Base-by-base conservation (phyloP, 1,284 basidiomycete species). In the Ustilago vetiveriae region DNA sequence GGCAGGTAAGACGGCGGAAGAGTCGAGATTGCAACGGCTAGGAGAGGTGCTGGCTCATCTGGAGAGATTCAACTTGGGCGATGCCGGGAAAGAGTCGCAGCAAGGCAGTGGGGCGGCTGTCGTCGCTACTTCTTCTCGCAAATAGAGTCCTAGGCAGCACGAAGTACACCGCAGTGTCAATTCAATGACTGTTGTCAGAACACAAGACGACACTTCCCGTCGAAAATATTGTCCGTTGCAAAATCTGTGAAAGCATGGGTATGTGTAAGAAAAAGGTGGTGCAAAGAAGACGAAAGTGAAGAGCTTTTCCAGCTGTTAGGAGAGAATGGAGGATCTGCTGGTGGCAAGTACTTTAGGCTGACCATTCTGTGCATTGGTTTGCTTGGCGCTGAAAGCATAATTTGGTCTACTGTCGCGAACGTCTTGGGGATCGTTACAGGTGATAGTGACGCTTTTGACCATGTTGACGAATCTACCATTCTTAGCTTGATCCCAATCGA, bases 401-500 rank as follows among this genome's bases (percentile, higher is more conserved):
- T 64, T 65, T 10, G 60, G 60, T 23, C 37, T 56, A 8, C 24
- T 33, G 19, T 57, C 38, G 7, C 41, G 46, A 0, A 70, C 67
- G 8, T 70, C 60, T 0, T 50, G 52, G 11, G 68, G 68, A 27
- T 71, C 68, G 35, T 45, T 45, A 27, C 69, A 72, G 24, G 27
- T 50, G 56, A 72, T 64, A 1, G 38, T 47, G 26, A 72, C 40
- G 22, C 22, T 26, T 29, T 68, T 72, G 48, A 72, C 44, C 46
- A 59, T 58, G 23, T 63, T 68, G 17, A 54, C 52, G 26, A 72
- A 72, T 22, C 50, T 39, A 4, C 47, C 64, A 8, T 72, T 64
- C 7, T 39, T 13, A 0, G 65, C 56, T 16, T 72, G 52, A 35
- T 11, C 37, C 71, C 71, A 76, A 23, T 76, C 74, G 53, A 72